Conservation (phyloP, 495 filamentous ascomycete genomes). For the Penicillium alfredii region DNA sequence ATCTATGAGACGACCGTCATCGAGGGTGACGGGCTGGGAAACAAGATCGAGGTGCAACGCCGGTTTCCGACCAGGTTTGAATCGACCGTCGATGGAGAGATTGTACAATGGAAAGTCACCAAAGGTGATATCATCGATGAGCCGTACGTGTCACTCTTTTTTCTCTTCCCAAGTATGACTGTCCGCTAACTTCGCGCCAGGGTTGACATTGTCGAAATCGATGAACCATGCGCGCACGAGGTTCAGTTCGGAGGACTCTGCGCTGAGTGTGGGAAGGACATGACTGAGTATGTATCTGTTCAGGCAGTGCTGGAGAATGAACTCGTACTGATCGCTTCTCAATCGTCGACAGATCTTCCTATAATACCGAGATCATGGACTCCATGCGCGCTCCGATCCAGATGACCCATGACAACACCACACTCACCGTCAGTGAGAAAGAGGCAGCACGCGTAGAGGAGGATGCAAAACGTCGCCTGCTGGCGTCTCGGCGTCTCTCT, state of each 20-base stretch:
- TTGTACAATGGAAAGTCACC: constrained; percentile 68
- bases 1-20: constrained; percentile 69
- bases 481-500: constrained; percentile 74
- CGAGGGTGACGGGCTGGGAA: constrained; percentile 65
- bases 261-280: constrained; percentile 90
- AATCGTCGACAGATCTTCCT: constrained; percentile 54
- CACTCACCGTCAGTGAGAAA: constrained; percentile 62
- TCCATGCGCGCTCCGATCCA: constrained; percentile 82
- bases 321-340: too few relatives aligned
- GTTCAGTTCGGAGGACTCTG: constrained; percentile 88
- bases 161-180: too few relatives aligned
- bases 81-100: constrained; percentile 69
- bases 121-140: constrained; percentile 63
- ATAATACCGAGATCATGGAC: constrained; percentile 53
- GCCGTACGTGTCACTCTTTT: constrained; percentile 26
- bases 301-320: too few relatives aligned
- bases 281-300: constrained; percentile 74
- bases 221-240: constrained; percentile 87
- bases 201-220: constrained; percentile 64
- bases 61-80: constrained; percentile 72
- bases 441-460: constrained; percentile 80
- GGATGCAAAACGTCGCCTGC: constrained; percentile 74
- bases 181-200: constrained; percentile 26
- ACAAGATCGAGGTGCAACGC: constrained; percentile 60
- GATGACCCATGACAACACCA: constrained; percentile 85